Evolutionary conservation across 169 alveolate species (phyloP).

Genomic region (Plasmodium malariae): DNA sequence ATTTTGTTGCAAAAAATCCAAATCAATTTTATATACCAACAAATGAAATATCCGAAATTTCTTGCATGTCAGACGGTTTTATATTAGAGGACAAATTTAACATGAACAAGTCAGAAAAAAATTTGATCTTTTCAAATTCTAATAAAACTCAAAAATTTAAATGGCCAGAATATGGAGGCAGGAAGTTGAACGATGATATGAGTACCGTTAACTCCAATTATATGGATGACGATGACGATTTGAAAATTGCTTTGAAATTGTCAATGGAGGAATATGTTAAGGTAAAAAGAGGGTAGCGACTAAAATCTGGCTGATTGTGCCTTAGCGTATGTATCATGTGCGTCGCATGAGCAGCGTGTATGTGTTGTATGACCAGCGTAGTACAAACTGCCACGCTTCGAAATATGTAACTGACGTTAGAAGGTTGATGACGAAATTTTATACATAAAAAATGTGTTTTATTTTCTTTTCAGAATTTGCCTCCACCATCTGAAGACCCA

Average conservation of each 20-base stretch:
- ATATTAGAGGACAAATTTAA: slow-evolving; percentile 41
- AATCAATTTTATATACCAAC: slow-evolving; percentile 69
- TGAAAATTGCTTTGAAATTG: slow-evolving; percentile 49
- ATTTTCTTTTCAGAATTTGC: slow-evolving; percentile 32
- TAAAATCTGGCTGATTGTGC: too few species aligned
- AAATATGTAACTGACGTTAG: too few species aligned
- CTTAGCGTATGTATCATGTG: too few species aligned
- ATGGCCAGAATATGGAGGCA: slow-evolving; percentile 76
- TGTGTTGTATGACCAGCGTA: too few species aligned
- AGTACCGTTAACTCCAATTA: neutral
- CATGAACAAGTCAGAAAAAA: slow-evolving; percentile 5
- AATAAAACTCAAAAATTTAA: slow-evolving; percentile 29
- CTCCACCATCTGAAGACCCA: slow-evolving; percentile 41
- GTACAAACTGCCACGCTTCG: too few species aligned
- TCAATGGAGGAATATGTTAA: slow-evolving; percentile 72
- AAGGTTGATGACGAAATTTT: too few species aligned
- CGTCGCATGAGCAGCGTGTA: too few species aligned
- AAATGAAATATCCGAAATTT: slow-evolving; percentile 48
- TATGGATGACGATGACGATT: slow-evolving; percentile 68
- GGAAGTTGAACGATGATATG: slow-evolving; percentile 48
- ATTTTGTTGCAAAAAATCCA: slow-evolving; percentile 55
- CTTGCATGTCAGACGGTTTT: slow-evolving; percentile 24
- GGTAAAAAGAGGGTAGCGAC: too few species aligned
- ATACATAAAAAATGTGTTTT: neutral
- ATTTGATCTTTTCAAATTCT: neutral